Conservation (phyloP, 192 early-diverging fungal species). For the Backusella circina region DNA sequence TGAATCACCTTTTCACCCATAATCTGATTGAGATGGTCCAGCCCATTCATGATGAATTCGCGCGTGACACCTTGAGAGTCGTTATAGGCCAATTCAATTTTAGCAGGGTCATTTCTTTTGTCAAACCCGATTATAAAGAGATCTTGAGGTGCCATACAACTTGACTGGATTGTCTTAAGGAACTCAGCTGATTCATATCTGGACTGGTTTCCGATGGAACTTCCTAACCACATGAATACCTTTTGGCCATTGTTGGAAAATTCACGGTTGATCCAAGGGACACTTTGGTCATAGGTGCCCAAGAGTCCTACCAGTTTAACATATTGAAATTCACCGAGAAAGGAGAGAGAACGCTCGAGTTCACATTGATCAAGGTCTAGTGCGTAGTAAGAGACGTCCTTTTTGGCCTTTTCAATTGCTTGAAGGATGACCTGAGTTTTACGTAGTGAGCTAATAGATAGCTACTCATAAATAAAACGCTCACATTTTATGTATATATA, state of each 20-base stretch:
- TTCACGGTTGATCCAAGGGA: constrained; percentile 48
- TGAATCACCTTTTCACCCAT: constrained; percentile 54
- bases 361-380: constrained; percentile 84
- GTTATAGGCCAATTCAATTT: constrained; percentile 81
- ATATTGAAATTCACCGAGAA: constrained; percentile 61
- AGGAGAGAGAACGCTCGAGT: constrained; percentile 65
- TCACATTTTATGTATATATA: not conserved
- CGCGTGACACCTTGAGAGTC: constrained; percentile 73
- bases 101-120: constrained; percentile 63
- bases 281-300: constrained; percentile 87
- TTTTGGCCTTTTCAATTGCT: constrained; percentile 60
- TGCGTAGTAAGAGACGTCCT: constrained; percentile 80
- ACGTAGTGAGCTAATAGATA: constrained; percentile 63
- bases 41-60: constrained; percentile 83
- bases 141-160: constrained; percentile 65
- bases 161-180: constrained; percentile 51
- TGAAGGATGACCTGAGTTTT: constrained; percentile 84
- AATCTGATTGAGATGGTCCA: constrained; percentile 74
- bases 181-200: constrained; percentile 66
- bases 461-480: not conserved
- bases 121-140: constrained; percentile 85
- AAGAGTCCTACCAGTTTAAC: constrained; percentile 75
- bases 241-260: constrained; percentile 46
- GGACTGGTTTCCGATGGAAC: constrained; percentile 80
- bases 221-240: constrained; percentile 86